Base-by-base conservation (phyloP, 345 rosid genomes). In the Gossypium stocksii region DNA sequence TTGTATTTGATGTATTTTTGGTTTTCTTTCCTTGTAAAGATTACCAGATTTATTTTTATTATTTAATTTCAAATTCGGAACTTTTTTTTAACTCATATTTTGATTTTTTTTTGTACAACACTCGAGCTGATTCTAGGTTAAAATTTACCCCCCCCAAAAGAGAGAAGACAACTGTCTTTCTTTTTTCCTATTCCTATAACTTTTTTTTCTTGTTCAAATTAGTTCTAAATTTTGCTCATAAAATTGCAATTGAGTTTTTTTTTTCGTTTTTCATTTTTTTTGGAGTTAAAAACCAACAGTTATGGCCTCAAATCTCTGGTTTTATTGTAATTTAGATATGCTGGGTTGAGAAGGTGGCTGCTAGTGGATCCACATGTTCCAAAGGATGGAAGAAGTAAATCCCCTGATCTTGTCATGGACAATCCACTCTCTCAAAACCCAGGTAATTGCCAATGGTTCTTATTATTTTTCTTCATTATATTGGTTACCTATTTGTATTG, bases 351-450 rank as follows among this genome's bases (percentile, higher is more conserved):
- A 77, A 87, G 97, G 80, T 86, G 84, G 2, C 92, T 92, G 53
- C 86, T 94, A 34, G 82, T 92, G 64, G 95, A 92, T 88, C 98
- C 89, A 16, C 92, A 92, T 79, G 70, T 87, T 54, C 79, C 82
- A 13, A 92, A 89, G 82, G 88, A 83, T 77, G 73, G 60, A 69
- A 85, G 87, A 78, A 82, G 83, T 72, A 86, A 76, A 67, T 85
- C 92, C 2, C 89, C 92, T 57, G 29, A 57, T 57, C 29, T 57
- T 80, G 86, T 85, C 19, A 80, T 94, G 34, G 98, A 94, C 80
- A 94, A 94, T 78, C 98, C 98, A 27, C 83, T 94, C 38, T 94
- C 98, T 6, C 98, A 92, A 85, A 94, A 92, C 81, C 98, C 98
- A 77, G 98, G 98, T 92, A 80, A 69, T 69, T 69, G 6, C 41